Evolutionary conservation across 345 rosid genomes (phyloP), one percentile per base, ranked within the genome.

Genomic region (Eucalyptus camaldulensis): DNA sequence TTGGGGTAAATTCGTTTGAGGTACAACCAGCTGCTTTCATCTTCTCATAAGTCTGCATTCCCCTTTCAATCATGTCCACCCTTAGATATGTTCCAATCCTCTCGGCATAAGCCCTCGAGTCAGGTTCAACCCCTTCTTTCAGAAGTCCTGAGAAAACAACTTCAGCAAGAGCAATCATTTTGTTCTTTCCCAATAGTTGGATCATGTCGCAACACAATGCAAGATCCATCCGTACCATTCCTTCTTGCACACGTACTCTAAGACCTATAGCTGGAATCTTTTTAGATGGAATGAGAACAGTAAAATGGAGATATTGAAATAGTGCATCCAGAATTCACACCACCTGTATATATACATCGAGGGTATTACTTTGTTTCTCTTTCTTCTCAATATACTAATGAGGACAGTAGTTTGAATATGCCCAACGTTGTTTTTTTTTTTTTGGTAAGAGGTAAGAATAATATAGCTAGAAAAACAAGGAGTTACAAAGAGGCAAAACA

Each of bases 1-100:
- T 92, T 31, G 91, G 90, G 80, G 96, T 95, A 50, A 93, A 90
- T 67, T 92, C 91, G 85, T 94, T 91, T 0, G 96, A 95, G 29
- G 60, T 44, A 89, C 95, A 92, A 17, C 95, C 94, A 31, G 93
- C 91, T 43, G 81, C 91, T 89, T 95, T 95, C 91, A 92, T 91
- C 33, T 49, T 87, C 62, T 86, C 90, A 29, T 94, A 94, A 10
- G 88, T 93, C 88, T 92, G 92, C 93, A 95, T 92, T 51, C 96
- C 96, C 93, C 89, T 93, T 40, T 92, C 95, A 33, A 90, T 89
- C 96, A 93, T 88, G 51, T 87, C 93, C 89, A 87, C 93, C 86
- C 88, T 87, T 9, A 94, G 72, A 89, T 94, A 95, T 40, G 93
- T 92, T 88, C 95, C 96, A 88, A 94, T 93, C 96, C 93, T 91